Evolutionary conservation across 192 early-diverging fungal genomes (phyloP), one percentile per base, ranked within the genome.

Genomic region (Oehlia diaphana): DNA sequence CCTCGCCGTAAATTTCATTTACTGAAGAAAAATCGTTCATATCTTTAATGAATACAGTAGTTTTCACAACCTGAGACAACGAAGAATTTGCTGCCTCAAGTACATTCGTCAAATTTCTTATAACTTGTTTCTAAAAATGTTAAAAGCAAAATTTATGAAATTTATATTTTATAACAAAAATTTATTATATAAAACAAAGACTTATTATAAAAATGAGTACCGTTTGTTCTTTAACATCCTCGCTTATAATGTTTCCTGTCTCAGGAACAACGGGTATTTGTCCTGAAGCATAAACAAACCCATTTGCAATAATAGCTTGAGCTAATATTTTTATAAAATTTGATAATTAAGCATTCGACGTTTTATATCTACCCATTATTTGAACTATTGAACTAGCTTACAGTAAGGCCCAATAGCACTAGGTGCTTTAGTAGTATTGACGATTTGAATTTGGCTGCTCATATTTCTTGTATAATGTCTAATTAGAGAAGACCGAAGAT

Each of bases 31-130:
- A 99, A 86, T 97, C 94, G 83, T 95, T 94, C 90, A 94, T 94
- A 81, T 91, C 90, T 85, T 95, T 94, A 50, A 99, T 81, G 84
- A 98, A 99, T 66, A 97, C 96, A 23, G 96, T 98, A 31, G 96
- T 97, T 90, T 99, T 99, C 84, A 98, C 92, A 19, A 98, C 94
- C 76, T 94, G 91, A 62, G 94, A 88, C 42, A 98, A 89, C 53
- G 88, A 89, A 76, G 94, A 92, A 74, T 93, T 90, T 49, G 94
- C 88, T 13, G 91, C 94, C 82, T 93, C 89, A 42, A 99, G 88
- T 68, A 99, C 94, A 2, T 92, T 93, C 78, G 88, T 81, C 72
- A 98, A 86, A 87, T 99, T 99, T 83, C 85, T 91, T 80, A 99
- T 82, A 26, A 87, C 89, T 87, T 93, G 94, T 31, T 76, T 80